Conservation (phyloP, 768 basidiomycete species). For the Pleurotus cornucopiae region DNA sequence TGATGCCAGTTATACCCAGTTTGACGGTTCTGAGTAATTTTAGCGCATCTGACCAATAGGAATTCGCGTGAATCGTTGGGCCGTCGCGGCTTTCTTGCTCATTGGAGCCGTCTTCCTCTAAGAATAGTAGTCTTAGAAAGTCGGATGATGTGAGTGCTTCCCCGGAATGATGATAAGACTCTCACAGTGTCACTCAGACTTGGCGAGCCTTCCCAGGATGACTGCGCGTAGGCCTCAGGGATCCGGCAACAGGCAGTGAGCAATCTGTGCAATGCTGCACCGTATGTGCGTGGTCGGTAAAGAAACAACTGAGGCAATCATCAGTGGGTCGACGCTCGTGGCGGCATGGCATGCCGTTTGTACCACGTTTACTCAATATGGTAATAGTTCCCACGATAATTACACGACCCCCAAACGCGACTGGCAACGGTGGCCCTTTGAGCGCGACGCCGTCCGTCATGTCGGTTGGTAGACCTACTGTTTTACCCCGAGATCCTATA, state of each 20-base stretch:
- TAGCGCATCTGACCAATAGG: neutral
- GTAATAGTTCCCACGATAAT: too few species aligned
- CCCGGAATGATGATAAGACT: neutral
- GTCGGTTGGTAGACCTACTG: conserved; percentile 63
- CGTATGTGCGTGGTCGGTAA: too few species aligned
- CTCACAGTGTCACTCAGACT: neutral
- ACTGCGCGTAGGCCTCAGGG: neutral
- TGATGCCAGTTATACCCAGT: neutral
- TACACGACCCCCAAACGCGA: too few species aligned
- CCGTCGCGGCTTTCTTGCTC: too few species aligned
- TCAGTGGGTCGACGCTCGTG: too few species aligned
- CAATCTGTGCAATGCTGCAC: too few species aligned
- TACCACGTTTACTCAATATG: too few species aligned
- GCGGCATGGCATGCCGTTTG: too few species aligned
- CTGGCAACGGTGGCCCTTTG: too few species aligned
- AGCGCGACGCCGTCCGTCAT: conserved; percentile 13
- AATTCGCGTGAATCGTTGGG: neutral
- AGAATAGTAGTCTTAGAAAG: neutral
- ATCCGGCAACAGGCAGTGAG: too few species aligned
- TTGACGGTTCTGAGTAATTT: neutral
- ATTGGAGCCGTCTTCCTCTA: too few species aligned
- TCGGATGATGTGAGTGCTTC: neutral
- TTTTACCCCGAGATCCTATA: conserved; percentile 58
- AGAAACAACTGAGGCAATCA: too few species aligned
- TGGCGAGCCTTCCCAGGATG: neutral